phyloP scores from a whole-genome alignment of 1,284 basidiomycete genomes.

The Melanopsichium pennsylvanicum region DNA sequence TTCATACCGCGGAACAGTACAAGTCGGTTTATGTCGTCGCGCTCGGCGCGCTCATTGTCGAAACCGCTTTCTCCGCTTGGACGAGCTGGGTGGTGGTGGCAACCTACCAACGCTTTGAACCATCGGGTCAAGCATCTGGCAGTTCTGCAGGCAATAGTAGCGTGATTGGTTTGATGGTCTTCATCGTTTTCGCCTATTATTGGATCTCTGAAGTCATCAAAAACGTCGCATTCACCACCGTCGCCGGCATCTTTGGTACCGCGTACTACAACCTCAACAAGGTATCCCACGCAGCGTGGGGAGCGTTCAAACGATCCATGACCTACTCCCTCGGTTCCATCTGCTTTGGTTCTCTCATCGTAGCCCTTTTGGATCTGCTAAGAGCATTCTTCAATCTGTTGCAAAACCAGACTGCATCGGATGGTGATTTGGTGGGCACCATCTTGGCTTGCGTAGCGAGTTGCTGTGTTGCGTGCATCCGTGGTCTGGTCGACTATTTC shows the following conservation, averaged over 20 bases:
- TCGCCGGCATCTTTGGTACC: conserved; percentile 55
- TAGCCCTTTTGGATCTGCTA: conserved; percentile 82
- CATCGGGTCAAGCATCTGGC: conserved; percentile 34
- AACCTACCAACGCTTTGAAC: conserved; percentile 56
- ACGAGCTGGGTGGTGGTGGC: conserved; percentile 56
- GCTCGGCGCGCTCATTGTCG: conserved; percentile 43
- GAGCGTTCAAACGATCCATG: conserved; percentile 79
- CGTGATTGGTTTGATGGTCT: conserved; percentile 59
- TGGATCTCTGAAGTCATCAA: conserved; percentile 60
- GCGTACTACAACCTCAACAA: conserved; percentile 66
- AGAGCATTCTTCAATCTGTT: conserved; percentile 74
- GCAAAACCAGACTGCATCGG: conserved; percentile 74
- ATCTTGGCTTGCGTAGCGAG: conserved; percentile 81
- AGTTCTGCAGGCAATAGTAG: conserved; percentile 39
- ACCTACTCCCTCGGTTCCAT: conserved; percentile 87
- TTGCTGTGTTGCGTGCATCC: conserved; percentile 71
- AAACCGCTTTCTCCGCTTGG: conserved; percentile 57
- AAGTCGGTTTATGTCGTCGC: conserved; percentile 56
- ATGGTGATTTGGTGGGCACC: conserved; percentile 79
- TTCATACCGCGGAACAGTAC: conserved; percentile 55
- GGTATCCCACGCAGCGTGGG: conserved; percentile 72
- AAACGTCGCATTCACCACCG: conserved; percentile 58
- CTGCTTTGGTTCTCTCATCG: conserved; percentile 86
- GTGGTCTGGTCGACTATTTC: conserved; percentile 70
- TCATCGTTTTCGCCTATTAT: conserved; percentile 53